Evolutionary conservation across 768 basidiomycete genomes (phyloP), one percentile per base, ranked within the genome.

Genomic region (Tricholoma terreum): DNA sequence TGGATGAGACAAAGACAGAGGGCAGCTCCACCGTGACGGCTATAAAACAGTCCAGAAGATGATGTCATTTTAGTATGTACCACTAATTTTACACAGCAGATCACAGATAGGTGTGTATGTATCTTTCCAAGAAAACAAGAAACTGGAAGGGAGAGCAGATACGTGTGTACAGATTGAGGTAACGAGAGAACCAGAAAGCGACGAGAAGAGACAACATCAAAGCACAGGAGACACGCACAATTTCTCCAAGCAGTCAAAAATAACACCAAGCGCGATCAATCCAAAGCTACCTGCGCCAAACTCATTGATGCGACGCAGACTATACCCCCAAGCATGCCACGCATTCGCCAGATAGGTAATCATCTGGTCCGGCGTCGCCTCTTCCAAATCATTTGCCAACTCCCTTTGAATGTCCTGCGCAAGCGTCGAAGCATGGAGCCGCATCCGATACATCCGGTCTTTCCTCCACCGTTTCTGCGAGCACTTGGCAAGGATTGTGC

Each of bases 401-500:
- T 75, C 73, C 42, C 61, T 63, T 60, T 78, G 79, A 11, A 83
- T 71, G 36, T 85, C 81, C 4, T 71, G 68, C 21, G 85, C 82
- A 31, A 90, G 75, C 17, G 74, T 75, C 11, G 65, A 68, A 4
- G 81, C 69, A 58, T 89, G 86, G 11, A 83, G 71, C 35, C 76
- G 75, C 87, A 91, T 89, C 10, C 84, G 77, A 52, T 84, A 77
- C 54, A 80, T 77, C 24, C 87, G 77, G 59, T 83, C 81, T 27
- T 68, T 77, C 57, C 88, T 75, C 77, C 80, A 86, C 33, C 84
- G 72, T 56, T 77, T 78, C 60, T 90, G 83, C 1, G 81, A 71
- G 63, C 86, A 89, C 57, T 84, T 84, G 1, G 84, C 87, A 45
- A 90, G 70, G 56, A 93, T 93, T 0, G 86, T 84, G 17, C 89